These are phyloP conservation scores for Globisporangium megalacanthum DNA, from an alignment of 352 stramenopile genomes.

Conservation along the genomic window DNA sequence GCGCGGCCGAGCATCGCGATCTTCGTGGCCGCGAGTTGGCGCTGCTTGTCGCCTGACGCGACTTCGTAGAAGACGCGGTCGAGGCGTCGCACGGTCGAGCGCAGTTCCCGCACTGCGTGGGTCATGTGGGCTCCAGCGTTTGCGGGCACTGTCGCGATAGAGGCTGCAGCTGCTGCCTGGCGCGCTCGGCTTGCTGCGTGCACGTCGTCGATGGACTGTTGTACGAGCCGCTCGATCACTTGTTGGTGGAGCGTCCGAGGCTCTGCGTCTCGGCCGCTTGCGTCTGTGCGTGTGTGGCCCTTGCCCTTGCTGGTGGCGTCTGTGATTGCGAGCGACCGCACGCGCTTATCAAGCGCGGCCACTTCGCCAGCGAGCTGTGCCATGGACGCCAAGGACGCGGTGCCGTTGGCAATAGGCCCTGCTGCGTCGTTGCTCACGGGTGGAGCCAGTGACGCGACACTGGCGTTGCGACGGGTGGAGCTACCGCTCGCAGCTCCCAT, in stretches of 20 bases:
- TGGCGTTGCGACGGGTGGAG: background rate
- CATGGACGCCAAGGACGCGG: constrained; percentile 14
- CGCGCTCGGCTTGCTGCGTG: constrained; percentile 14
- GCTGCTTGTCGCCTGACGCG: constrained; percentile 65
- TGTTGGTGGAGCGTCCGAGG: constrained; percentile 21
- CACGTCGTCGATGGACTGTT: constrained; percentile 40
- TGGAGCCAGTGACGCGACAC: background rate
- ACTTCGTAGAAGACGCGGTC: constrained; percentile 79
- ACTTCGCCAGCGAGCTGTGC: constrained; percentile 20
- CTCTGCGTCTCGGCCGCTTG: background rate
- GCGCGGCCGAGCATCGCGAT: constrained; percentile 48
- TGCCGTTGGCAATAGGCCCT: background rate
- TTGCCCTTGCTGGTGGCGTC: background rate
- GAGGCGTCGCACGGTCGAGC: constrained; percentile 53
- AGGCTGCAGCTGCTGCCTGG: background rate
- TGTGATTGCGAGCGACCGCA: constrained; percentile 11
- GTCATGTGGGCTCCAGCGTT: constrained; percentile 45
- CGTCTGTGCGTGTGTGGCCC: background rate
- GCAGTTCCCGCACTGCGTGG: constrained; percentile 51
- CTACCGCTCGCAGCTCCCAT: background rate
- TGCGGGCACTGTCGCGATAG: constrained; percentile 14
- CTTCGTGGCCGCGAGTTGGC: constrained; percentile 59
- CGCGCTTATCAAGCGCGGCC: constrained; percentile 17
- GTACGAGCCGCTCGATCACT: constrained; percentile 47
- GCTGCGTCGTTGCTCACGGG: background rate